Conservation (phyloP, 1,284 basidiomycete species). For the Omphalotus olearius region DNA sequence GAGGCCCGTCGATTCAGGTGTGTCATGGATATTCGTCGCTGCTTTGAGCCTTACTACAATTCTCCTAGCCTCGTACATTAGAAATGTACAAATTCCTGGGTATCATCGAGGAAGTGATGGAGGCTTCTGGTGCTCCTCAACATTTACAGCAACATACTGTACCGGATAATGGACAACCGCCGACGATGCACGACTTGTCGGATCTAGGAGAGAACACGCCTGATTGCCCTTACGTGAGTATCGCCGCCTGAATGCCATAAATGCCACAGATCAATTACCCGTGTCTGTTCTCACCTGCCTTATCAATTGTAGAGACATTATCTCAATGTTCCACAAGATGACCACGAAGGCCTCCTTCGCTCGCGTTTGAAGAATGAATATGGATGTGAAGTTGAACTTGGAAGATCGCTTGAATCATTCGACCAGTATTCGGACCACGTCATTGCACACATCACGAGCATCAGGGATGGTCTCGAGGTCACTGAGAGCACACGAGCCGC, state of each 20-base stretch:
- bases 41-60: background rate
- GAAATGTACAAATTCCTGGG: conserved; percentile 14
- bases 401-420: conserved; percentile 24
- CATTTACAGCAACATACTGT: background rate
- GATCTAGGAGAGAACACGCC: background rate
- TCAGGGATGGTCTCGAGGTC: too few species aligned
- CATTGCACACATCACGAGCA: conserved; percentile 3
- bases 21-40: background rate
- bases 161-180: background rate
- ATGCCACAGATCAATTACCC: too few species aligned
- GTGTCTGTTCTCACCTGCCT: conserved; percentile 21
- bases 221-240: background rate
- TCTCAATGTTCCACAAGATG: conserved; percentile 23
- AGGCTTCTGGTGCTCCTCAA: background rate
- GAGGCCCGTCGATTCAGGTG: conserved; percentile 7
- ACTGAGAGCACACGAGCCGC: conserved; percentile 13
- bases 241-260: background rate
- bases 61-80: conserved; percentile 13
- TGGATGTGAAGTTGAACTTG: conserved; percentile 24
- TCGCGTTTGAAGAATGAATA: conserved; percentile 21
- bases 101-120: conserved; percentile 8
- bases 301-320: conserved; percentile 22
- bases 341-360: conserved; percentile 25
- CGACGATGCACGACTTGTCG: background rate
- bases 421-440: conserved; percentile 21